Evolutionary conservation across 2,329 filamentous ascomycete species (phyloP).

Genomic region (Exserohilum rostratum): DNA sequence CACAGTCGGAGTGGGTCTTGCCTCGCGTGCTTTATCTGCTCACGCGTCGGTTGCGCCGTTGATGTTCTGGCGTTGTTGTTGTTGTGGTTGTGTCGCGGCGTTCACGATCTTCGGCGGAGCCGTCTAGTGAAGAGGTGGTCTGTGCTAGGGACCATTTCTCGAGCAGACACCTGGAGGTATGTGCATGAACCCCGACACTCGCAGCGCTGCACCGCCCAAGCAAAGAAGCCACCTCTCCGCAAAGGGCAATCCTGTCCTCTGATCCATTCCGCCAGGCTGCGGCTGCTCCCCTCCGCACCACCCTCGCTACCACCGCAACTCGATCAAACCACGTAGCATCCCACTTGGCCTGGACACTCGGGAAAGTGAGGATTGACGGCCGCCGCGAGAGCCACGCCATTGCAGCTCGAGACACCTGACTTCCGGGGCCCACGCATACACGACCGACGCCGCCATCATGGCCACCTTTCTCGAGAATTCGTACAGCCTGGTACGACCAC

Average conservation of each 20-base stretch:
- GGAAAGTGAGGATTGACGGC: slow-evolving; percentile 43
- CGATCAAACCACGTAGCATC: slow-evolving; percentile 45
- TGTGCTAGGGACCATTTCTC: slow-evolving; percentile 39
- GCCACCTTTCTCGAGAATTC: slow-evolving; percentile 91
- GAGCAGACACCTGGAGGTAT: slow-evolving; percentile 44
- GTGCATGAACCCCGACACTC: slow-evolving; percentile 32
- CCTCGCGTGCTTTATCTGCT: slow-evolving; percentile 2
- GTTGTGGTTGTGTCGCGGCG: slow-evolving; percentile 8
- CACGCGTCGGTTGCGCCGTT: slow-evolving; percentile 11
- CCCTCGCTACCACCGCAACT: slow-evolving; percentile 19
- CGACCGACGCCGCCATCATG: slow-evolving; percentile 65
- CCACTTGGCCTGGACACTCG: slow-evolving; percentile 37
- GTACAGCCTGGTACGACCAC: slow-evolving; percentile 75
- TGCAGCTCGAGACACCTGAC: slow-evolving; percentile 22
- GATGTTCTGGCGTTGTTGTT: slow-evolving; percentile 12
- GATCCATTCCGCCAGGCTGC: slow-evolving; percentile 14
- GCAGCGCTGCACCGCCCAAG: slow-evolving; percentile 27
- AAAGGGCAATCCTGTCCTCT: slow-evolving; percentile 24
- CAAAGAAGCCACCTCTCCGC: slow-evolving; percentile 24
- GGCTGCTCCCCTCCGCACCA: slow-evolving; percentile 17
- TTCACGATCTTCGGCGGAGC: slow-evolving; percentile 36
- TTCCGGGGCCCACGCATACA: slow-evolving; percentile 7
- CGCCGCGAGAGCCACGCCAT: slow-evolving; percentile 34
- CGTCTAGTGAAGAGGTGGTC: slow-evolving; percentile 30
- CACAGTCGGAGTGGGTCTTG: not conserved